These are phyloP conservation scores for Setaria viridis DNA, from an alignment of 202 grass and related monocot species.

Conservation along the genomic window DNA sequence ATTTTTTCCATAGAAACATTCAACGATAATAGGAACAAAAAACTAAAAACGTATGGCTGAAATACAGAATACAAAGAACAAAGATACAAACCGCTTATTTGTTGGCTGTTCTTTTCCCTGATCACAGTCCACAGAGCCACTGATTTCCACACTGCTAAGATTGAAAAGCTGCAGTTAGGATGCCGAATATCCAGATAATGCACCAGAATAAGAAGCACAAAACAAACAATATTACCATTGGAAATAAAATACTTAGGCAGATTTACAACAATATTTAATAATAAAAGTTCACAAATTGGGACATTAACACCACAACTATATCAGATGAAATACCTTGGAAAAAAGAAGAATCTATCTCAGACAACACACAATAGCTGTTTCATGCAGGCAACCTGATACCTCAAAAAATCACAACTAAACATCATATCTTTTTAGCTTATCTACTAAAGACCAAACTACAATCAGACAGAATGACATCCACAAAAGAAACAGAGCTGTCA, in stretches of 20 bases:
- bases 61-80: constrained; percentile 8
- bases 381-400: neutral
- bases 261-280: neutral
- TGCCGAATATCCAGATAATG: constrained; percentile 7
- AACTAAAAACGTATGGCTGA: neutral
- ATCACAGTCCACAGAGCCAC: constrained; percentile 58
- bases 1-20: constrained; percentile 46
- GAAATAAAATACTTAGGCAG: neutral
- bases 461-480: neutral
- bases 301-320: neutral
- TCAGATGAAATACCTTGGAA: neutral
- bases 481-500: neutral
- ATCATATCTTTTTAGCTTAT: neutral
- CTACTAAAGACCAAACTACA: constrained; percentile 2
- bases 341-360: constrained; percentile 2
- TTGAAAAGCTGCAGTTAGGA: constrained; percentile 27
- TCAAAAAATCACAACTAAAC: neutral
- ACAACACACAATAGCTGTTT: neutral
- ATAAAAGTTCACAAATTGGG: neutral
- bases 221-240: neutral
- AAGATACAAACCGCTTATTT: constrained; percentile 83
- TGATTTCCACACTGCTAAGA: constrained; percentile 75
- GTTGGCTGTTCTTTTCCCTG: constrained; percentile 60
- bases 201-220: neutral
- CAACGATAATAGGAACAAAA: constrained; percentile 9